These are phyloP conservation scores for Trametes maxima DNA, from an alignment of 768 basidiomycete species.

Conservation along the genomic window DNA sequence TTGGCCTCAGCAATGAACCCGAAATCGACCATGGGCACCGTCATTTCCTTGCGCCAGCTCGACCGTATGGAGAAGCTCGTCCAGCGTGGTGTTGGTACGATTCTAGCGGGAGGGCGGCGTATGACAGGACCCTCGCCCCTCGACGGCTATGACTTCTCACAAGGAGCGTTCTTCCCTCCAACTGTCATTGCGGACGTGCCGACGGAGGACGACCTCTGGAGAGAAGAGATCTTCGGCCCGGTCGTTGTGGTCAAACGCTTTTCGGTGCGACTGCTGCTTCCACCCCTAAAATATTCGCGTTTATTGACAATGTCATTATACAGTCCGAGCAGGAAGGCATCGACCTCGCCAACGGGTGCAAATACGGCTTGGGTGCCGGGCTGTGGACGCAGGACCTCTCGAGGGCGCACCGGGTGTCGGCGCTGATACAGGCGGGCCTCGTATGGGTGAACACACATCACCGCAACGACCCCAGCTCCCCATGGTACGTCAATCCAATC, in stretches of 20 bases:
- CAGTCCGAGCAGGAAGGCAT: conserved; percentile 67
- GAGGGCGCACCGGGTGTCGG: conserved; percentile 73
- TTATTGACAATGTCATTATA: conserved; percentile 23
- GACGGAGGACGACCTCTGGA: conserved; percentile 66
- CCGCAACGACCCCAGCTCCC: conserved; percentile 86
- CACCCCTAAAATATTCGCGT: neutral
- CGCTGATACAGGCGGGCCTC: conserved; percentile 69
- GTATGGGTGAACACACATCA: conserved; percentile 92
- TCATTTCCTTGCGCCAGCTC: conserved; percentile 71
- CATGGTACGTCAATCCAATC: conserved; percentile 58
- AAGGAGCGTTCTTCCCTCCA: conserved; percentile 78
- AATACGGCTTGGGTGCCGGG: conserved; percentile 80
- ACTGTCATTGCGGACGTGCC: conserved; percentile 68
- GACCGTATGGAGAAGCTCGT: conserved; percentile 62
- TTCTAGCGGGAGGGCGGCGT: conserved; percentile 68
- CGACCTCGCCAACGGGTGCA: conserved; percentile 69
- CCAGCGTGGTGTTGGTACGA: conserved; percentile 44
- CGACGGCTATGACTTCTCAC: conserved; percentile 71
- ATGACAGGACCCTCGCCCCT: conserved; percentile 62
- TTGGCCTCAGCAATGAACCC: conserved; percentile 62
- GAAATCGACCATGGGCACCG: conserved; percentile 74
- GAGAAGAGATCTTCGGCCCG: conserved; percentile 86
- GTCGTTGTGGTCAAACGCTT: conserved; percentile 72
- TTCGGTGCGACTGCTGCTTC: conserved; percentile 36
- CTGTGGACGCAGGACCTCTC: conserved; percentile 81